phyloP scores from a whole-genome alignment of 2,329 filamentous ascomycete species.

The Fusarium paranaense region DNA sequence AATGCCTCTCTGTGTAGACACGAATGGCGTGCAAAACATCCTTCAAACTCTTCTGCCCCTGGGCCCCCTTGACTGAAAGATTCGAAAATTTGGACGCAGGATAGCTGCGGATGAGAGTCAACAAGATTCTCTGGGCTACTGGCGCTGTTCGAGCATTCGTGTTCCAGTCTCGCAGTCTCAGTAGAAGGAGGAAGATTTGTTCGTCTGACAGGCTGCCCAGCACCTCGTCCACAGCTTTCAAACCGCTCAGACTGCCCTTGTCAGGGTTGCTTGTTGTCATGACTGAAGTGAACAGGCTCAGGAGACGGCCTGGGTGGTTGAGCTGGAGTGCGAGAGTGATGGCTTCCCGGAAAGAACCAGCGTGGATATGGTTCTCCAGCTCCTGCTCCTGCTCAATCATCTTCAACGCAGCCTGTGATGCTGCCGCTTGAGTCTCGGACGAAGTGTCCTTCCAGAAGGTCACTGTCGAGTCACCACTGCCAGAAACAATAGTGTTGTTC shows the following conservation, averaged over 20 bases:
- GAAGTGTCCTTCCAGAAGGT: slow-evolving; percentile 98
- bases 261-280: slow-evolving; percentile 73
- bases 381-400: slow-evolving; percentile 95
- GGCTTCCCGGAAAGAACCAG: slow-evolving; percentile 90
- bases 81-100: slow-evolving; percentile 81
- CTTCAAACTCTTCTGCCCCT: slow-evolving; percentile 75
- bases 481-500: slow-evolving; percentile 83
- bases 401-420: slow-evolving; percentile 78
- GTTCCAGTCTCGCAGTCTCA: slow-evolving; percentile 94
- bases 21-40: slow-evolving; percentile 89
- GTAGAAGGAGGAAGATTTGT: slow-evolving; percentile 85
- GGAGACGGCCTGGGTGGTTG: slow-evolving; percentile 90
- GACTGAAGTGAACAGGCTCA: slow-evolving; percentile 85
- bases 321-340: slow-evolving; percentile 92
- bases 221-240: slow-evolving; percentile 83
- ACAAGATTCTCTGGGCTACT: slow-evolving; percentile 87
- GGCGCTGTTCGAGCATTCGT: slow-evolving; percentile 89
- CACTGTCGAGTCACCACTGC: slow-evolving; percentile 90
- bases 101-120: slow-evolving; percentile 83
- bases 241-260: slow-evolving; percentile 71
- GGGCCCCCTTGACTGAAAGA: slow-evolving; percentile 70
- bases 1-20: slow-evolving; percentile 94
- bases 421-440: slow-evolving; percentile 78
- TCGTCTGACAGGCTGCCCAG: slow-evolving; percentile 82
- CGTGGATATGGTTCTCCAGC: slow-evolving; percentile 90